phyloP scores from a whole-genome alignment of 75 land plant genomes.

The Sequoia sempervirens region DNA sequence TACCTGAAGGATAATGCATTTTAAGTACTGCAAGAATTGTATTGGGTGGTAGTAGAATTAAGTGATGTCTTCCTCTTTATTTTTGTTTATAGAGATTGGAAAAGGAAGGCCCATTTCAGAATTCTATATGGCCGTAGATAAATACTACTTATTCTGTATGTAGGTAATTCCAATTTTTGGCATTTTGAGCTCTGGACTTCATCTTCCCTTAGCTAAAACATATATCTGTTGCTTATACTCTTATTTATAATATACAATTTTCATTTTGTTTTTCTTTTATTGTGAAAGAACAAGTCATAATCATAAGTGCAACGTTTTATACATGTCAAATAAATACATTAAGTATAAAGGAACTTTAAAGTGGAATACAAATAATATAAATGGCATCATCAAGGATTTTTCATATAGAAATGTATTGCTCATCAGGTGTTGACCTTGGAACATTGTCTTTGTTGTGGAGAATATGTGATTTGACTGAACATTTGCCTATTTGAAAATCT shows the following conservation, averaged over 20 bases:
- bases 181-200: no score
- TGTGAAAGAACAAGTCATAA: no score
- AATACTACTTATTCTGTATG: no score
- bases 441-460: not conserved
- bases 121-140: no score
- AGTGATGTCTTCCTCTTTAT: not conserved
- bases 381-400: not conserved
- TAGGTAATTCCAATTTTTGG: no score
- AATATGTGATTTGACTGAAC: not conserved
- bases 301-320: no score
- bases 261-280: not conserved
- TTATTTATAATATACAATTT: no score
- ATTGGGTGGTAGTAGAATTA: not conserved
- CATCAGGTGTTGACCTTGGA: not conserved
- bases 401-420: no score
- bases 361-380: not conserved
- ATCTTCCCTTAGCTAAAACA: not conserved
- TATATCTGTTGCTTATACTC: not conserved
- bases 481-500: not conserved
- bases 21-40: not conserved
- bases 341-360: not conserved
- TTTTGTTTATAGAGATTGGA: no score
- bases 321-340: not conserved
- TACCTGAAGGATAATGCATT: not conserved
- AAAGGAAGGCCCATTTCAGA: no score